Conservation (phyloP, 2,329 filamentous ascomycete genomes). For the Chaetomium sp. region DNA sequence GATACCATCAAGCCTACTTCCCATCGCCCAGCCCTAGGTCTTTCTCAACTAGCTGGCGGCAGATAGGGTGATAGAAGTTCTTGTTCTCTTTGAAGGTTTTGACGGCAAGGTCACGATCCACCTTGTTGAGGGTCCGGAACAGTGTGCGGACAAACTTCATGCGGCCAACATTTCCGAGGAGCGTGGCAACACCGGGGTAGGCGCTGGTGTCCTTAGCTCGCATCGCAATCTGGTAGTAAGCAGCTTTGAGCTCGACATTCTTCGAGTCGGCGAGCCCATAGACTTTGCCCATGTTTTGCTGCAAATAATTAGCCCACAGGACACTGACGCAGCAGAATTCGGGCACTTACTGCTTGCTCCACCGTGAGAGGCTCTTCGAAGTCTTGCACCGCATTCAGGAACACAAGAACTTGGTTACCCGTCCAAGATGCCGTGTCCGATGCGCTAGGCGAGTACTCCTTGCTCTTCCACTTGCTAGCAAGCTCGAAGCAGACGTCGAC, state of each 20-base stretch:
- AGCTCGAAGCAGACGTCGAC: conserved; percentile 80
- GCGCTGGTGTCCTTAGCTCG: conserved; percentile 62
- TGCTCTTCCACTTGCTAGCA: conserved; percentile 70
- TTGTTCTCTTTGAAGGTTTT: conserved; percentile 80
- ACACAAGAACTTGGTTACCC: conserved; percentile 85
- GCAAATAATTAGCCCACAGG: conserved; percentile 3
- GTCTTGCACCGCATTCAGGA: conserved; percentile 72
- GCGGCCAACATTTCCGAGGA: conserved; percentile 75
- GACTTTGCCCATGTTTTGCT: conserved; percentile 59
- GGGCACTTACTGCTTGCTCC: conserved; percentile 47
- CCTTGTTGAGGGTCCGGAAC: conserved; percentile 67
- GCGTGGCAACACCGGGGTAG: conserved; percentile 63
- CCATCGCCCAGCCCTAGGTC: conserved; percentile 49
- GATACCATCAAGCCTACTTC: conserved; percentile 6
- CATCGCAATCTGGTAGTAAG: conserved; percentile 76
- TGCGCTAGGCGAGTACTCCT: conserved; percentile 56
- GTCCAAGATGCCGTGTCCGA: conserved; percentile 68
- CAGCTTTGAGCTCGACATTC: conserved; percentile 79
- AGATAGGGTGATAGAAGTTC: conserved; percentile 95
- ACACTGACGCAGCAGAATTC: neutral
- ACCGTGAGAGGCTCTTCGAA: conserved; percentile 58
- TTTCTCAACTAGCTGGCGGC: conserved; percentile 78
- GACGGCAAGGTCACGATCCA: conserved; percentile 67
- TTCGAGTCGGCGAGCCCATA: conserved; percentile 70
- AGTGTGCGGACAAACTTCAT: conserved; percentile 97